A percentile compares a stretch with the other conserved stretches of the same genome.
Evolutionary conservation across 257 asterid species (phyloP).

Genomic region (Solanum raphanifolium): DNA sequence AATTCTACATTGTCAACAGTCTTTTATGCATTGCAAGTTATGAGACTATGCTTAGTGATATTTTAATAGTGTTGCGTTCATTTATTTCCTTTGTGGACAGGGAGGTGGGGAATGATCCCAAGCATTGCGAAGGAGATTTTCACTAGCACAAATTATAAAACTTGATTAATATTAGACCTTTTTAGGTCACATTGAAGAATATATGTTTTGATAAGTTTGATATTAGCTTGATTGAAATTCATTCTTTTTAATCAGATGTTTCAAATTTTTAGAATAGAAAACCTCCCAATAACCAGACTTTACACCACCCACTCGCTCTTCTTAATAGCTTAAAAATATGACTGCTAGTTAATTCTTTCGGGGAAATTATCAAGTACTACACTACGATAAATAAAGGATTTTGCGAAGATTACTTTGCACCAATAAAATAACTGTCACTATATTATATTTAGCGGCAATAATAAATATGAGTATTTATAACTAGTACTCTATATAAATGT

Average conservation of each 20-base stretch:
- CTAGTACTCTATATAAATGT: too few relatives aligned
- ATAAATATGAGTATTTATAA: too few relatives aligned
- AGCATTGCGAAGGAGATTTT: background rate
- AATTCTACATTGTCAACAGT: too few relatives aligned
- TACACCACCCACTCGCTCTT: background rate
- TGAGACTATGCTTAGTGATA: background rate
- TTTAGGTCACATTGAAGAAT: background rate
- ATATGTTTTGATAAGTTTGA: background rate
- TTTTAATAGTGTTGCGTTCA: background rate
- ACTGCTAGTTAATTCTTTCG: too few relatives aligned
- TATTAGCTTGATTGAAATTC: background rate
- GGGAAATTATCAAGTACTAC: background rate
- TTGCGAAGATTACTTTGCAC: too few relatives aligned
- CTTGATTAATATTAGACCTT: background rate
- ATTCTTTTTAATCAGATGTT: too few relatives aligned
- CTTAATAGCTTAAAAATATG: background rate
- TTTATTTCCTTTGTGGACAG: background rate
- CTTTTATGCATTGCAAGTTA: too few relatives aligned
- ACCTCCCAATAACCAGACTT: background rate
- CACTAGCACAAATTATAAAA: background rate
- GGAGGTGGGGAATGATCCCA: background rate
- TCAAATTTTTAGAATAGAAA: background rate
- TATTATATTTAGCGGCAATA: too few relatives aligned
- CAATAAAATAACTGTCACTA: too few relatives aligned
- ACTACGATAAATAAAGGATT: too few relatives aligned